phyloP scores from a whole-genome alignment of 2,329 filamentous ascomycete species.

The Thyridium curvatum region DNA sequence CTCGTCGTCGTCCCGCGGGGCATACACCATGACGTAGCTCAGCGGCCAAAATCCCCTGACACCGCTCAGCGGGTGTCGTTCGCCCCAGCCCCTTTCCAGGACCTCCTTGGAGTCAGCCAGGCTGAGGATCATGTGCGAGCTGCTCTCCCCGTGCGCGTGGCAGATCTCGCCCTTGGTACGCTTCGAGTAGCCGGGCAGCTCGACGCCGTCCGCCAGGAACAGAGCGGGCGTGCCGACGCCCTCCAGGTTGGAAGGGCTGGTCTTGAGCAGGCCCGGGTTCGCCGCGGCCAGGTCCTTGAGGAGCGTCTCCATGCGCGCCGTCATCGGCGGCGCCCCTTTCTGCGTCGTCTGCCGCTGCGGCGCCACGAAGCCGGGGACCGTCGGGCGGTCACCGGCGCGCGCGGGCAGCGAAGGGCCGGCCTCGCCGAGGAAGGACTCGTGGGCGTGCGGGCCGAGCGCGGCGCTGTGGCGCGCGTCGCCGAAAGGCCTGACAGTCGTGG shows the following conservation, averaged over 20 bases:
- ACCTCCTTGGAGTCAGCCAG: constrained; percentile 27
- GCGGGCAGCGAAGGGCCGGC: constrained; percentile 7
- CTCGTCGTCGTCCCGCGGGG: constrained; percentile 28
- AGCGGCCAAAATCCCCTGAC: constrained; percentile 18
- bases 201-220: constrained; percentile 11
- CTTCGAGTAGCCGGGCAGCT: constrained; percentile 8
- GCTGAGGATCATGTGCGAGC: constrained; percentile 28
- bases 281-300: constrained; percentile 12
- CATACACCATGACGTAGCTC: constrained; percentile 32
- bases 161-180: constrained; percentile 22
- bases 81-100: constrained; percentile 29
- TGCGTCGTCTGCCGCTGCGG: constrained; percentile 31
- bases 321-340: constrained; percentile 5
- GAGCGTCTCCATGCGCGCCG: constrained; percentile 17
- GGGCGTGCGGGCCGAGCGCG: constrained; percentile 5
- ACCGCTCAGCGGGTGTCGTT: constrained; percentile 29
- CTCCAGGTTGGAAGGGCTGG: constrained; percentile 22
- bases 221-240: constrained; percentile 21
- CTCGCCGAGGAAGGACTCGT: too few species aligned
- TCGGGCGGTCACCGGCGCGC: constrained; percentile 18
- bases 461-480: constrained; percentile 7
- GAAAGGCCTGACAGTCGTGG: constrained; percentile 20
- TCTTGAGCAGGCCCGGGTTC: constrained; percentile 20
- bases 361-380: constrained; percentile 24
- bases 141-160: constrained; percentile 32